Conservation (phyloP, 1,284 basidiomycete genomes). For the Lentinula novae-zelandiae region DNA sequence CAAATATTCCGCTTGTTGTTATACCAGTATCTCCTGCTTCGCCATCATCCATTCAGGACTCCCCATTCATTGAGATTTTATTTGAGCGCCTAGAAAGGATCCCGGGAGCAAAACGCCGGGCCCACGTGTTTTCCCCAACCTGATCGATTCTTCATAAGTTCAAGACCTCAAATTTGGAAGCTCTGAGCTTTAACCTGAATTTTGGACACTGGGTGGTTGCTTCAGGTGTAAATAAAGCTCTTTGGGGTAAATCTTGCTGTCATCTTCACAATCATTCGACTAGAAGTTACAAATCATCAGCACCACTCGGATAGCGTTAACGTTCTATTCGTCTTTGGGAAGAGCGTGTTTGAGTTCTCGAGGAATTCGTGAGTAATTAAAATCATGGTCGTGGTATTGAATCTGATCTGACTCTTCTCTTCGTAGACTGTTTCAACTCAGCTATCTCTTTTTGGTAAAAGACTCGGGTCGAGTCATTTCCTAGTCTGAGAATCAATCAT, state of each 20-base stretch:
- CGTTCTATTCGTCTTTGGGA: neutral
- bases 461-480: slow-evolving; percentile 2
- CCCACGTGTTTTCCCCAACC: neutral
- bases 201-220: too few species aligned
- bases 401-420: neutral
- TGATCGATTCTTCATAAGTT: neutral
- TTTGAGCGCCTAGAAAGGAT: neutral
- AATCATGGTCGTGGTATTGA: neutral
- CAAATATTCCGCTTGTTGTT: too few species aligned
- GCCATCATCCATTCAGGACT: too few species aligned
- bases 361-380: neutral
- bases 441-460: neutral
- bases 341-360: neutral
- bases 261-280: neutral
- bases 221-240: neutral
- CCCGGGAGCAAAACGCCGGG: neutral
- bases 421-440: neutral
- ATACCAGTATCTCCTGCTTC: too few species aligned
- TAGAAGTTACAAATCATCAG: neutral
- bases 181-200: too few species aligned
- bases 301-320: neutral
- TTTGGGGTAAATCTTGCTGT: neutral
- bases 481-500: neutral
- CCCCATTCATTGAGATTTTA: too few species aligned
- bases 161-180: too few species aligned